phyloP scores from a whole-genome alignment of 768 basidiomycete genomes.

The Amanita polypyramis region DNA sequence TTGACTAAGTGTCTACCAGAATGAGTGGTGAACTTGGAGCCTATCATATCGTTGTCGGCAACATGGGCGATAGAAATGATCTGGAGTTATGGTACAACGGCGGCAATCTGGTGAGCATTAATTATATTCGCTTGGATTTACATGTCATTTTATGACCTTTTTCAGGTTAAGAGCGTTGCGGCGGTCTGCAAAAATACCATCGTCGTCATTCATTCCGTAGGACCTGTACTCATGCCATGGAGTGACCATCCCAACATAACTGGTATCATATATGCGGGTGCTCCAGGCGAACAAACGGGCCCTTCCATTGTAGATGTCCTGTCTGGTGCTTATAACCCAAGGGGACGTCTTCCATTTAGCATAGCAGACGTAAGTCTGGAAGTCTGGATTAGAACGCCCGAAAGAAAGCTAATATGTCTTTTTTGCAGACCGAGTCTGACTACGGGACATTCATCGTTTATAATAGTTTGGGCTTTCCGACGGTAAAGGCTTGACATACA shows the following conservation, averaged over 20 bases:
- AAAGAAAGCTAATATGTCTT: neutral
- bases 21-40: conserved; percentile 43
- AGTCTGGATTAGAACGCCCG: neutral
- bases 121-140: conserved; percentile 9
- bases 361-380: conserved; percentile 46
- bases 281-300: conserved; percentile 67
- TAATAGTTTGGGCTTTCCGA: conserved; percentile 28
- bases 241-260: conserved; percentile 66
- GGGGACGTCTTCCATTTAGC: conserved; percentile 60
- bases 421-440: conserved; percentile 23
- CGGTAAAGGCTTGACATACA: conserved; percentile 16
- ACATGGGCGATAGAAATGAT: conserved; percentile 50
- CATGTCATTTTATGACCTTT: conserved; percentile 18
- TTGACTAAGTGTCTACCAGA: conserved; percentile 13
- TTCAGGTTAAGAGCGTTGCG: conserved; percentile 44
- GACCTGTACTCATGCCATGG: conserved; percentile 68
- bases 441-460: conserved; percentile 37
- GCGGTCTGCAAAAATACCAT: conserved; percentile 65
- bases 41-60: conserved; percentile 53
- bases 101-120: conserved; percentile 28
- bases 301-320: conserved; percentile 70
- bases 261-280: conserved; percentile 46
- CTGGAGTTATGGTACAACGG: conserved; percentile 49
- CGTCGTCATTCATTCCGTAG: conserved; percentile 73
- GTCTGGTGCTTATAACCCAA: conserved; percentile 69